Conservation (phyloP, 176 grass and related monocot genomes). For the Paspalum notatum region DNA sequence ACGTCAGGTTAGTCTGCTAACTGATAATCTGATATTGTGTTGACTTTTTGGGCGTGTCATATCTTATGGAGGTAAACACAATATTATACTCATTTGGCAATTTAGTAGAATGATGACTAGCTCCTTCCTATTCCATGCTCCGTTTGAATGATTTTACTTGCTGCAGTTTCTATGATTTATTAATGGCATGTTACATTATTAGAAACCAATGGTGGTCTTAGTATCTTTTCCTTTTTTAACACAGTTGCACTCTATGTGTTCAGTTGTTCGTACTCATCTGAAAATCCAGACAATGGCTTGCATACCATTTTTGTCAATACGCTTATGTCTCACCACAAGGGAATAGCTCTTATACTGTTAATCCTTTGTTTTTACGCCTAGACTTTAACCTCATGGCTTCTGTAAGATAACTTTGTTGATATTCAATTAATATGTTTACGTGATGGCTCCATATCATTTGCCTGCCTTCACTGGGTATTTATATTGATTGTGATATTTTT, state of each 20-base stretch:
- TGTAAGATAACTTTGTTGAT: not conserved
- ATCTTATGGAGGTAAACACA: not conserved
- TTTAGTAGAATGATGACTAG: not conserved
- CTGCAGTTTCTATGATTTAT: not conserved
- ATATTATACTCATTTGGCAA: not conserved
- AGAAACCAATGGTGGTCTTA: not conserved
- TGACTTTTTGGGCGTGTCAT: not conserved
- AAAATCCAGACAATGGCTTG: not conserved
- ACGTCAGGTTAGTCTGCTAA: slow-evolving; percentile 64
- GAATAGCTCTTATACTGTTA: not conserved
- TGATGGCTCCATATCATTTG: not conserved
- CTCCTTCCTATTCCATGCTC: slow-evolving; percentile 1
- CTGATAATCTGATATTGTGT: not conserved
- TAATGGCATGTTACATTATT: not conserved
- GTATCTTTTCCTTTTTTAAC: not conserved
- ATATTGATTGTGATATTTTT: not conserved
- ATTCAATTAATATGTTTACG: not conserved
- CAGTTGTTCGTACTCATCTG: not conserved
- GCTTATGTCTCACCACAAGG: not conserved
- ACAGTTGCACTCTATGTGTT: not conserved
- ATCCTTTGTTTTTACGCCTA: not conserved
- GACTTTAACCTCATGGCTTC: not conserved
- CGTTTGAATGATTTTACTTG: slow-evolving; percentile 5
- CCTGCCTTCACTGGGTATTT: not conserved
- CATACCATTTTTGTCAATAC: not conserved